phyloP scores from a whole-genome alignment of 2,329 filamentous ascomycete genomes.

The Lomentospora prolificans region DNA sequence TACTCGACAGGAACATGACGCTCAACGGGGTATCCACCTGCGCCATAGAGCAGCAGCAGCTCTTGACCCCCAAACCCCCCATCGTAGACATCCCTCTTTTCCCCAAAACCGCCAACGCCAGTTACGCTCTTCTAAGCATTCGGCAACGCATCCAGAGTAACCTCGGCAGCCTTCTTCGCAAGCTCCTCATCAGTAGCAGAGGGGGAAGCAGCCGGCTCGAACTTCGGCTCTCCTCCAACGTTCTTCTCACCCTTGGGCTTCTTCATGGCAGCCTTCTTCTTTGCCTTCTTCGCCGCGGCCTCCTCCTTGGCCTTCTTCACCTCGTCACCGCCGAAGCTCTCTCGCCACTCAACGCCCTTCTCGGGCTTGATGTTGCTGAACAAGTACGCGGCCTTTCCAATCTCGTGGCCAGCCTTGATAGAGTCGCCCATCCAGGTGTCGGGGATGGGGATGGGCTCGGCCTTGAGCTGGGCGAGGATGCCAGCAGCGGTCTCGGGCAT shows the following conservation, averaged over 20 bases:
- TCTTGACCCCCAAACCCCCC: background rate
- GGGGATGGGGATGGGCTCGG: conserved; percentile 42
- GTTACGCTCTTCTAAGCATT: no score
- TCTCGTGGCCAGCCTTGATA: conserved; percentile 65
- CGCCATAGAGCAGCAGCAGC: background rate
- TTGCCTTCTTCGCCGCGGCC: conserved; percentile 37
- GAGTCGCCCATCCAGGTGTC: conserved; percentile 53
- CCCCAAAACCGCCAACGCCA: no score
- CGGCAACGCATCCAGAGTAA: background rate
- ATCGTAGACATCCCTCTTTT: background rate
- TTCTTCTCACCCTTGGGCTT: conserved; percentile 41
- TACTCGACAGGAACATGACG: background rate
- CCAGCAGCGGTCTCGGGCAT: conserved; percentile 69
- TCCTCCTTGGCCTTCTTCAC: conserved; percentile 61
- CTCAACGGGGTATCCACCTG: background rate
- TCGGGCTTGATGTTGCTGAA: conserved; percentile 76
- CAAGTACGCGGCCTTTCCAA: conserved; percentile 69
- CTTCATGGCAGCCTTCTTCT: conserved; percentile 40
- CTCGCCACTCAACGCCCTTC: conserved; percentile 76
- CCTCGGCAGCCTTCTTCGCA: background rate
- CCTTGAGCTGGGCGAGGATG: conserved; percentile 63
- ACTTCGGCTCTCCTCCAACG: conserved; percentile 11
- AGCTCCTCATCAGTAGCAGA: background rate
- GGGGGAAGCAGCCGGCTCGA: background rate
- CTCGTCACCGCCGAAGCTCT: conserved; percentile 57